These are phyloP conservation scores for Colletotrichum lindemuthianum DNA, from an alignment of 2,329 filamentous ascomycete species.

Conservation along the genomic window DNA sequence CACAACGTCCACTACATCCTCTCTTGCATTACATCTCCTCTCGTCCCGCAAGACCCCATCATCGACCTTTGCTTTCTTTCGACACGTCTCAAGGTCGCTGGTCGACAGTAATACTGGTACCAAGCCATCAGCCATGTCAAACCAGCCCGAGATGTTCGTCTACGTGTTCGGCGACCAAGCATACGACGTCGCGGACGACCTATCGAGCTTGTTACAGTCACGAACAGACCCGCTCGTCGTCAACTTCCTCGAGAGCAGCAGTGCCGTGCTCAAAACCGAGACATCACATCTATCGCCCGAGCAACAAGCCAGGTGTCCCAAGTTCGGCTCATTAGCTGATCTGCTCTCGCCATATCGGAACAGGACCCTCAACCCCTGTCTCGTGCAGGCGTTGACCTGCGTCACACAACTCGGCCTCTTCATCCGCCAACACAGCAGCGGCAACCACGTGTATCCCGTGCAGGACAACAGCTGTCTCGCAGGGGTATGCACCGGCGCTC, in stretches of 20 bases:
- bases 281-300: constrained; percentile 4
- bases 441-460: constrained; percentile 63
- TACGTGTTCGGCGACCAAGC: constrained; percentile 29
- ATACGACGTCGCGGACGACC: constrained; percentile 4
- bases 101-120: too few relatives aligned
- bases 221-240: constrained; percentile 6
- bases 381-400: constrained; percentile 73
- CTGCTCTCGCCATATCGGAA: not conserved
- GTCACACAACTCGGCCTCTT: constrained; percentile 75
- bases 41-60: too few relatives aligned
- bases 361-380: constrained; percentile 54
- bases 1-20: too few relatives aligned
- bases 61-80: too few relatives aligned
- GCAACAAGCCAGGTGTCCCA: constrained; percentile 8
- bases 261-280: constrained; percentile 10
- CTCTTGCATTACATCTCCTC: too few relatives aligned
- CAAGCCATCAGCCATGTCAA: too few relatives aligned
- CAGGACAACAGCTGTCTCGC: constrained; percentile 63
- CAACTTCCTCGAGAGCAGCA: constrained; percentile 19
- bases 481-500: constrained; percentile 75
- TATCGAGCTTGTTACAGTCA: constrained; percentile 1
- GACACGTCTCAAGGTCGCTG: too few relatives aligned
- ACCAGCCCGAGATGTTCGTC: not conserved
- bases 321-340: not conserved
- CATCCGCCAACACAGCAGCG: constrained; percentile 66